Conservation (phyloP, 805 yeast genomes). For the Ogataea polymorpha region DNA sequence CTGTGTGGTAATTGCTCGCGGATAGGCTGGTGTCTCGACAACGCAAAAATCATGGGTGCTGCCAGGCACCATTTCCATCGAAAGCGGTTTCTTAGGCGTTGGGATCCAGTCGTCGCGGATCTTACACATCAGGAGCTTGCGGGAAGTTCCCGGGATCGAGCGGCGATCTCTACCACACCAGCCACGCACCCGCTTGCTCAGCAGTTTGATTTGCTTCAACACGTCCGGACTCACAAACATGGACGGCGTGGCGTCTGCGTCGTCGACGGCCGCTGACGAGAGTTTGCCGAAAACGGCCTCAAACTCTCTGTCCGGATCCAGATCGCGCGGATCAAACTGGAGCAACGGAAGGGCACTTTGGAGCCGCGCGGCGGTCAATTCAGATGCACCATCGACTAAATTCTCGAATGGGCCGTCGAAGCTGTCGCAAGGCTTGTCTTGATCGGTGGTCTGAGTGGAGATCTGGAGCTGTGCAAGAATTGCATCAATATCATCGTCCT, state of each 20-base stretch:
- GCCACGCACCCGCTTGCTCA: conserved; percentile 60
- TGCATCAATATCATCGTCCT: conserved; percentile 48
- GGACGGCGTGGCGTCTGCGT: conserved; percentile 73
- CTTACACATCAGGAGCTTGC: conserved; percentile 66
- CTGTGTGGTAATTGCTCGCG: conserved; percentile 39
- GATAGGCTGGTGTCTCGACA: conserved; percentile 28
- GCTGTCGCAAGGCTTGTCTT: conserved; percentile 21
- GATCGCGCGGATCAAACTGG: conserved; percentile 44
- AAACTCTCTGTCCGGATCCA: conserved; percentile 78
- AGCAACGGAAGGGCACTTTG: conserved; percentile 39
- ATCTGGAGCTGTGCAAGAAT: conserved; percentile 42
- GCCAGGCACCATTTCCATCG: conserved; percentile 51
- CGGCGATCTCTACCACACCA: conserved; percentile 84
- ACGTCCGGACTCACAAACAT: conserved; percentile 67
- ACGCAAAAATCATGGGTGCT: conserved; percentile 52
- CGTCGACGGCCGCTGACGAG: conserved; percentile 64
- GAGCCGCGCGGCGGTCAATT: conserved; percentile 42
- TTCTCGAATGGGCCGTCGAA: conserved; percentile 13
- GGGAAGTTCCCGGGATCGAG: conserved; percentile 68
- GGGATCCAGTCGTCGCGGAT: conserved; percentile 83
- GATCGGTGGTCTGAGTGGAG: conserved; percentile 15
- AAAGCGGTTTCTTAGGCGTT: conserved; percentile 54
- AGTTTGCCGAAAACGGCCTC: conserved; percentile 67
- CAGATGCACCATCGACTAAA: conserved; percentile 34
- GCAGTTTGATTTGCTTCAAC: conserved; percentile 56